Base-by-base conservation (phyloP, 2,329 filamentous ascomycete genomes). In the Dothistroma septosporum region DNA sequence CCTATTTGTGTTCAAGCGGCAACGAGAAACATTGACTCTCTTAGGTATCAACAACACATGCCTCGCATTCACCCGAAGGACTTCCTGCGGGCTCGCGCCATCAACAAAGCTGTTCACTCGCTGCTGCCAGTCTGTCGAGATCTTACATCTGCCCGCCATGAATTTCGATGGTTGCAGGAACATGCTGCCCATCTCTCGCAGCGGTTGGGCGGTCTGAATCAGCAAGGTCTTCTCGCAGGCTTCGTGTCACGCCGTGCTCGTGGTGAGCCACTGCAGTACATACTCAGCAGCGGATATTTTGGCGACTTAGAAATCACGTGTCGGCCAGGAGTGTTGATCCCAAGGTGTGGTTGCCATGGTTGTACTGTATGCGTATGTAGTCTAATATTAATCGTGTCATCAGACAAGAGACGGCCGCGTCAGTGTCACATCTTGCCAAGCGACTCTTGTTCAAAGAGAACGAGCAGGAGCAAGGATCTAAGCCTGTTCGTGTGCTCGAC, bases 201-300 rank as follows among this genome's bases (percentile, higher is more conserved):
- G 32, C 64, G 49, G 32, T 14, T 56, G 64, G 68, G 64, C 72
- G 19, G 28, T 16, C 11, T 33, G 19, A 57, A 60, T 44, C 73
- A 73, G 64, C 60, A 50, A 61, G 28, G 14, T 22, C 47, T 72
- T 4, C 67, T 83, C 24, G 33, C 21, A 7, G 32, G 32, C 16
- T 66, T 67, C 55, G 67, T 74, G 7, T 46, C n/a, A n/a, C 61
- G 72, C 50, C 77, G 85, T 61, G 76, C 80, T 2, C 74, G 67
- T n/a, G 91, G 91, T 0, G 83, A 87, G 60, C 94, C 94, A 1
- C 76, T 99, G 35, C 94, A 97, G 74, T 97, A 97, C 72, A 82
- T 97, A 22, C 78, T 99, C 1, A 92, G 92, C 3, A 87, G 87
- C 5, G 92, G 97, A 73, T 94, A 89, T 1, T 97, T 99, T 76